Conservation (phyloP, 371 early-diverging fungal species). For the Lichtheimia corymbifera region DNA sequence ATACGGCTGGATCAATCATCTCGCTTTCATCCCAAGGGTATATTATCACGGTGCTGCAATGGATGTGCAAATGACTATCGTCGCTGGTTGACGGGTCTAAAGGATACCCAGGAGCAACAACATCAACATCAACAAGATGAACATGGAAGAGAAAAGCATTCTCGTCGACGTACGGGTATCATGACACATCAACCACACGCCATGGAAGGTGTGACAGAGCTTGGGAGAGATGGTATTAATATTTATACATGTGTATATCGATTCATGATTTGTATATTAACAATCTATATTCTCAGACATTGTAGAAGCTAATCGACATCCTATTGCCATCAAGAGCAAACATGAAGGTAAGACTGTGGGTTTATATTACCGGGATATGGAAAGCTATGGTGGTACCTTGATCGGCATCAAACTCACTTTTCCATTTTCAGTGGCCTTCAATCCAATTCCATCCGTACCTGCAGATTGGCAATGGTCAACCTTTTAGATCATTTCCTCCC, state of each 20-base stretch:
- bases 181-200: constrained; percentile 54
- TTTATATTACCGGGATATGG: background rate
- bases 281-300: constrained; percentile 28
- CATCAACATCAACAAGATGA: background rate
- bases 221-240: constrained; percentile 51
- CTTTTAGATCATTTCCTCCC: constrained; percentile 7
- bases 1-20: constrained; percentile 46
- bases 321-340: constrained; percentile 21
- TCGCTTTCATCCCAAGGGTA: constrained; percentile 39
- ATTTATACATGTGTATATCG: no score
- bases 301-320: constrained; percentile 27
- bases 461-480: constrained; percentile 25
- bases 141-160: background rate
- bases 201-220: constrained; percentile 52
- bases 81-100: constrained; percentile 27
- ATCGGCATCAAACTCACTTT: background rate
- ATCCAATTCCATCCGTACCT: constrained; percentile 23
- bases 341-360: constrained; percentile 7
- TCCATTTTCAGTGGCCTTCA: constrained; percentile 12
- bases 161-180: constrained; percentile 35
- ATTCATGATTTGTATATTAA: no score
- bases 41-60: constrained; percentile 45
- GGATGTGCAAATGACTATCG: constrained; percentile 38
- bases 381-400: background rate
- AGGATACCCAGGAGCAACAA: constrained; percentile 5